These are phyloP conservation scores for Debaryomyces sp. DNA, from an alignment of 1,139 yeast genomes.

Conservation along the genomic window DNA sequence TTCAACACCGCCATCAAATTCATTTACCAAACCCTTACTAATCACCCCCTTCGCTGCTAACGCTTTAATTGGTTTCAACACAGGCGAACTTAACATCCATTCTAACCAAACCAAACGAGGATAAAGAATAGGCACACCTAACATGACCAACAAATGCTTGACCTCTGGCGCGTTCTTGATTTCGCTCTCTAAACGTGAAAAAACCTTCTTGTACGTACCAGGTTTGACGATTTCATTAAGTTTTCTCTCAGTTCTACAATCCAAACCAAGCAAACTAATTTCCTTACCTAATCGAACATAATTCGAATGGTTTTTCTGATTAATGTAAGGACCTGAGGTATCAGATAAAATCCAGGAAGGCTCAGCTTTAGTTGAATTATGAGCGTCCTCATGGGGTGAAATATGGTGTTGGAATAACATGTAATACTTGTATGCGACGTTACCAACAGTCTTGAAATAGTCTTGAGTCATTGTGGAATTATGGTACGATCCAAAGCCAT, in stretches of 20 bases:
- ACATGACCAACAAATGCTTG: constrained; percentile 76
- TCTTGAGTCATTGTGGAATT: constrained; percentile 73
- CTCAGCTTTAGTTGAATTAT: constrained; percentile 34
- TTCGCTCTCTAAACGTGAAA: constrained; percentile 61
- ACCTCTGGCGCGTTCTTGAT: constrained; percentile 50
- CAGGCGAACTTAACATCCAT: constrained; percentile 61
- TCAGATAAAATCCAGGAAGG: constrained; percentile 61
- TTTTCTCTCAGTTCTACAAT: constrained; percentile 89
- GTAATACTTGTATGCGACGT: constrained; percentile 79
- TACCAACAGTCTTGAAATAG: constrained; percentile 71
- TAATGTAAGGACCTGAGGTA: constrained; percentile 65
- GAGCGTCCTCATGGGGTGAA: constrained; percentile 44
- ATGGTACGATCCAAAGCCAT: constrained; percentile 89
- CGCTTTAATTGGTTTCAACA: constrained; percentile 65
- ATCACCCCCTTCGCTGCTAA: constrained; percentile 72
- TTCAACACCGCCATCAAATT: constrained; percentile 89
- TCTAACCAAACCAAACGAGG: constrained; percentile 94
- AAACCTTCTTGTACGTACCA: constrained; percentile 60
- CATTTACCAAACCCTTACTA: constrained; percentile 74
- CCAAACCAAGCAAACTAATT: constrained; percentile 75
- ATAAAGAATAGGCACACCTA: constrained; percentile 94
- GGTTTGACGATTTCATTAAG: constrained; percentile 58
- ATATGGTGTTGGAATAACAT: constrained; percentile 90
- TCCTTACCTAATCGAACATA: constrained; percentile 75
- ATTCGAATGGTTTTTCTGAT: constrained; percentile 64